A percentile compares a stretch with the other conserved stretches of the same genome.
Evolutionary conservation across 2,329 filamentous ascomycete species (phyloP).

Genomic region (Didymella lethalis): DNA sequence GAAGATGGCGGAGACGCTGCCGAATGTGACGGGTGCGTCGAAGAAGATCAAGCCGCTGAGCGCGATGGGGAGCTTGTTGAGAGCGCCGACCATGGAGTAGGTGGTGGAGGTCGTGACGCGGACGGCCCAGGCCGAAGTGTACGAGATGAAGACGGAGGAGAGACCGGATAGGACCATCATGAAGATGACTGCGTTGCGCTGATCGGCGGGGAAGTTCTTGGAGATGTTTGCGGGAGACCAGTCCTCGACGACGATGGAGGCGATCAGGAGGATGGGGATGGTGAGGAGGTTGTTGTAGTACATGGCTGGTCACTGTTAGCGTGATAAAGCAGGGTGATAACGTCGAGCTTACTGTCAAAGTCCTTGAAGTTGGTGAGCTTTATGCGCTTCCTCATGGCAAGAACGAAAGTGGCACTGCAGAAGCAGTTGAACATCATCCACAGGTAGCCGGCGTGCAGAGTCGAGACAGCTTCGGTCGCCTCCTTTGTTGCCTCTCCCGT

Average conservation of each 20-base stretch:
- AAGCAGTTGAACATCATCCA: slow-evolving; percentile 99
- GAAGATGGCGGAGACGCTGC: slow-evolving; percentile 88
- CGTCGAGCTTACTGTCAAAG: slow-evolving; percentile 82
- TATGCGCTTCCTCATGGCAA: slow-evolving; percentile 97
- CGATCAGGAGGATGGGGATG: slow-evolving; percentile 86
- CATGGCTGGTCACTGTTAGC: slow-evolving; percentile 73
- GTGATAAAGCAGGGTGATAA: slow-evolving; percentile 20
- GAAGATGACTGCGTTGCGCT: slow-evolving; percentile 79
- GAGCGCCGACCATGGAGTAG: slow-evolving; percentile 96
- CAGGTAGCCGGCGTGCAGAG: slow-evolving; percentile 90
- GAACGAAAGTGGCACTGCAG: slow-evolving; percentile 87
- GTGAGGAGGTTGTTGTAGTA: slow-evolving; percentile 99
- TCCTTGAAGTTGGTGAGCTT: slow-evolving; percentile 99
- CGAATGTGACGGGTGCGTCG: slow-evolving; percentile 88
- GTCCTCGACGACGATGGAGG: slow-evolving; percentile 85
- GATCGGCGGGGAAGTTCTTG: slow-evolving; percentile 86
- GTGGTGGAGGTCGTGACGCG: slow-evolving; percentile 97
- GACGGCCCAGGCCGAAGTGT: slow-evolving; percentile 98
- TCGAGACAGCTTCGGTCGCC: slow-evolving; percentile 79
- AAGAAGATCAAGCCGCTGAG: slow-evolving; percentile 95
- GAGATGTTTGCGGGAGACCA: slow-evolving; percentile 86
- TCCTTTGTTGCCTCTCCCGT: slow-evolving; percentile 63
- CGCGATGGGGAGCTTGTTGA: slow-evolving; percentile 98
- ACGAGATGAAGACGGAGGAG: slow-evolving; percentile 97
- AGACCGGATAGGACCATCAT: slow-evolving; percentile 96